These are phyloP conservation scores for Coelastrella sp. DNA, from an alignment of 139 green algal genomes.

Conservation along the genomic window DNA sequence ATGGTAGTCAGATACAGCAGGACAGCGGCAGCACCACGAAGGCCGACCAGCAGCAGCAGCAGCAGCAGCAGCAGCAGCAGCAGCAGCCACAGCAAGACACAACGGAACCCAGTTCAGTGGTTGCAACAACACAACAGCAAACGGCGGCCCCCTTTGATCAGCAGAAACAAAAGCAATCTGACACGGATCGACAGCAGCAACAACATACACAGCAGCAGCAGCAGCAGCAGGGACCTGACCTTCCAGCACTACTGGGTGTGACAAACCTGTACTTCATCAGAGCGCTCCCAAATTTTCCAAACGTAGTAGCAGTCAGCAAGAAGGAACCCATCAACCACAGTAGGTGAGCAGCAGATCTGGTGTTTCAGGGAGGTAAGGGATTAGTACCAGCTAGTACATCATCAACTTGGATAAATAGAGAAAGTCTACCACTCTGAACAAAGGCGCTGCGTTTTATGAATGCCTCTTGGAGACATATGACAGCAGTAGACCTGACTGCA, in stretches of 20 bases:
- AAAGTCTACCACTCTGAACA: too few relatives aligned
- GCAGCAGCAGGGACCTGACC: background rate
- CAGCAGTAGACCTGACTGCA: too few relatives aligned
- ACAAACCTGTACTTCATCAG: slow-evolving; percentile 97
- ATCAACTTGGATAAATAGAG: too few relatives aligned
- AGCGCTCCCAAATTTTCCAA: slow-evolving; percentile 75
- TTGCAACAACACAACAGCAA: background rate
- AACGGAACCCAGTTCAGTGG: background rate
- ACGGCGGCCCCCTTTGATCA: background rate
- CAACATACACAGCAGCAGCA: slow-evolving; percentile 28
- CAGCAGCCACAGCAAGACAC: slow-evolving; percentile 23
- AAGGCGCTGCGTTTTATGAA: too few relatives aligned
- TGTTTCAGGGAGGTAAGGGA: too few relatives aligned
- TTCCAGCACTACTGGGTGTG: slow-evolving; percentile 87
- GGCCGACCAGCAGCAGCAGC: slow-evolving; percentile 9
- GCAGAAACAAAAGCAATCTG: background rate
- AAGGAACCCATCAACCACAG: slow-evolving; percentile 34
- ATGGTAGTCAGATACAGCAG: background rate
- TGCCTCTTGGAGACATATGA: too few relatives aligned
- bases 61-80: slow-evolving; percentile 27
- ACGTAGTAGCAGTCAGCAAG: slow-evolving; percentile 77
- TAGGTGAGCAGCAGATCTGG: background rate
- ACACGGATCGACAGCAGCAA: slow-evolving; percentile 20
- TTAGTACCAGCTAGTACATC: too few relatives aligned
- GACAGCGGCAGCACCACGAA: background rate